Base-by-base conservation (phyloP, 495 filamentous ascomycete genomes). In the Echria macrotheca region DNA sequence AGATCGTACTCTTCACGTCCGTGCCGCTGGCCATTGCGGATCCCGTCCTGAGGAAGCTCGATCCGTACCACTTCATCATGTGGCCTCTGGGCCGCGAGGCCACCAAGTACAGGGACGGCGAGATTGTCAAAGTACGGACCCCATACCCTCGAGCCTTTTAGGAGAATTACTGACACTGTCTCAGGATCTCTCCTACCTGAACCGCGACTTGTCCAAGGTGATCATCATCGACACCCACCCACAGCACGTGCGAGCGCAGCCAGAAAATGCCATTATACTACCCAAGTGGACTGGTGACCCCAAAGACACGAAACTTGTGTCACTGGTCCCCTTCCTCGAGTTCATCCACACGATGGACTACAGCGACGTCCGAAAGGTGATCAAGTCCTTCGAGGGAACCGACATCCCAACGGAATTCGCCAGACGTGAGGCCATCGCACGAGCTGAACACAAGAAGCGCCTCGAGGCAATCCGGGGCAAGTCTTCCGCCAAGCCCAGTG, bases 71-170 rank as follows among this genome's bases (percentile, higher is more conserved):
- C 39, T 87, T 97, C 67, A 87, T 97, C 66, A 86, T 91, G 72
- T 97, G 87, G 86, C 91, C 90, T 2, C 72, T 98, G 21, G 96
- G 89, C 73, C 78, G 94, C 38, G 93, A 97, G 67, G 93, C 91
- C 35, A 96, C 94, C 19, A 80, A 86, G 43, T 98, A 96, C 70
- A 85, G 94, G 69, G 84, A 93, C 52, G 93, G 93, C 48, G 88
- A 96, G 69, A 90, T 96, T 58, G 77, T 98, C 65, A 98, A 98
- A 85, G 90, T 94, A 77, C 43, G 76, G n/a, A 29, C 15, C 50
- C 44, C 43, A 29, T 50, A 26, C 28, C 17, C 29, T 38, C 26
- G 10, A 11, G 12, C 33, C 15, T 0, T 17, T 28, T 18, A 31
- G 12, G 12, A 18, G 2, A 8, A 40, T 6, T 33, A 4, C 44